Evolutionary conservation across 768 basidiomycete species (phyloP), one percentile per base, ranked within the genome.

Genomic region (Mrakia frigida): DNA sequence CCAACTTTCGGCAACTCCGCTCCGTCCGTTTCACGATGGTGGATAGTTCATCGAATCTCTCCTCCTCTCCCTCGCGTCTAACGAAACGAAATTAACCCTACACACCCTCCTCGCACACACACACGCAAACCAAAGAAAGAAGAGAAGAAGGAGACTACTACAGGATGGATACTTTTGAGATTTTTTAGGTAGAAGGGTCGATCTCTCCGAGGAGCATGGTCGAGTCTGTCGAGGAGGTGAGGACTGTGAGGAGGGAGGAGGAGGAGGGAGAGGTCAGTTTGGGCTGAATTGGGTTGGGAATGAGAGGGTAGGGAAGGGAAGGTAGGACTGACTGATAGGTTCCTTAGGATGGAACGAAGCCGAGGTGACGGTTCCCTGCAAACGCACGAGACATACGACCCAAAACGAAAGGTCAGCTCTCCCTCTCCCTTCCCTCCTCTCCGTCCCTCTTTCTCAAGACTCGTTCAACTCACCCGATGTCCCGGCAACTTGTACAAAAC

Each of bases 131-230:
- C 5, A 50, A 21, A 21, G 46, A 50, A 6, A 11, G 11, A 52
- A 52, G 23, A 52, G 50, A 18, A 23, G 16, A 52, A 52, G 9
- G 50, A 53, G n/a, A 56, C 56, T 56, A 56, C 56, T 56, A 9
- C 25, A 56, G 13, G 56, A 14, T n/a, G 56, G 23, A 56, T n/a
- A 56, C 23, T n/a, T 56, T 23, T 16, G 50, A 52, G 50, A 52
- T 52, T n/a, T 53, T 70, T 53, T 73, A 77, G 18, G 52, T 53
- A 35, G 76, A 76, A 35, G 75, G 88, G 81, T 97, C 93, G 60
- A 98, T 88, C 85, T 98, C 94, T 23, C 94, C 94, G 78, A 97
- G 84, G 31, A 98, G 85, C 91, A 97, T 90, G 18, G 93, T 95
- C 21, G 88, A 90, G 79, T 98, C 94, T 84, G 95, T 96, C 85